phyloP scores from a whole-genome alignment of 768 basidiomycete species.

The Mycena albidolilacea region DNA sequence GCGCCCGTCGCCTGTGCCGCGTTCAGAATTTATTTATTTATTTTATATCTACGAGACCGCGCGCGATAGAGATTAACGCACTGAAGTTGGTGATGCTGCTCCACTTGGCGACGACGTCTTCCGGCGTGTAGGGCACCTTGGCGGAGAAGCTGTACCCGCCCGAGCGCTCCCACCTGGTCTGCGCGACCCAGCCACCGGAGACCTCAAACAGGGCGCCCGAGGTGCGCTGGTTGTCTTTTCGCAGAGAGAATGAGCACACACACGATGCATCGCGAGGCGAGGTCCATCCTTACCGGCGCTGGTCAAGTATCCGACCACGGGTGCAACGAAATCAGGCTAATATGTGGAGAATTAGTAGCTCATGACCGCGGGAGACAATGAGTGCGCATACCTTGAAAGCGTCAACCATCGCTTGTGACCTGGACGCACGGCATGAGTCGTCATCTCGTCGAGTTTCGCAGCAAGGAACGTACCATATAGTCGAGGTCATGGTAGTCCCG shows the following conservation, averaged over 20 bases:
- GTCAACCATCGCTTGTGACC: slow-evolving; percentile 89
- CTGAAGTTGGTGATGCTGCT: slow-evolving; percentile 87
- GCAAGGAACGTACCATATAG: not conserved
- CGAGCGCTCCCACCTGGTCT: slow-evolving; percentile 93
- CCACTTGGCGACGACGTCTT: slow-evolving; percentile 88
- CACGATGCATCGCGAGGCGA: no score
- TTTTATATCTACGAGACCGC: not conserved
- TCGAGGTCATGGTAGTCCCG: not conserved
- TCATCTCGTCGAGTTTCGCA: not conserved
- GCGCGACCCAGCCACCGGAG: slow-evolving; percentile 91
- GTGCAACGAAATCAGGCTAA: slow-evolving; percentile 90
- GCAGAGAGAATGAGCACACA: not conserved
- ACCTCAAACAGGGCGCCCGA: slow-evolving; percentile 89
- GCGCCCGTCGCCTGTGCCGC: slow-evolving; percentile 76
- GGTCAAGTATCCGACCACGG: slow-evolving; percentile 91
- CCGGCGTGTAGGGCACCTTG: slow-evolving; percentile 80
- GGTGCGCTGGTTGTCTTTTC: slow-evolving; percentile 76
- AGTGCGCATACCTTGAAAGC: slow-evolving; percentile 78
- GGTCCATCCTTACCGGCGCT: slow-evolving; percentile 67
- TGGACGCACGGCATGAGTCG: slow-evolving; percentile 41
- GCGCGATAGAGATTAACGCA: slow-evolving; percentile 45
- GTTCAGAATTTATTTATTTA: no score
- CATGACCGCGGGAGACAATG: not conserved
- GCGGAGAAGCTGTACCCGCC: slow-evolving; percentile 92
- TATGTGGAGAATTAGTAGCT: no score